Conservation (phyloP, 805 yeast species). For the Metschnikowia corniflorae region DNA sequence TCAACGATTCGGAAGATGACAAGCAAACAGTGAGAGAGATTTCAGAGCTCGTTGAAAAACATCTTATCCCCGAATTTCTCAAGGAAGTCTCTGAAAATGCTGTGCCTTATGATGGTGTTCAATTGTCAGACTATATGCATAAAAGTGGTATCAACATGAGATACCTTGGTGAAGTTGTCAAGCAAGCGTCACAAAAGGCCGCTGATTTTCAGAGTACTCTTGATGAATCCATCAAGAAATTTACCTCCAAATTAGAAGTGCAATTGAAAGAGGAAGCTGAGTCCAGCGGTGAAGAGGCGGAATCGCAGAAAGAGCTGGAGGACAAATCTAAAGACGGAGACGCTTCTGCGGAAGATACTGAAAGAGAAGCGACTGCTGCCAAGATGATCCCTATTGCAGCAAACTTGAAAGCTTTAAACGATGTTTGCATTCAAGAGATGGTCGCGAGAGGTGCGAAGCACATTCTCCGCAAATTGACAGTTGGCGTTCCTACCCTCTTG, state of each 20-base stretch:
- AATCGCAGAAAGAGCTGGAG: conserved; percentile 15
- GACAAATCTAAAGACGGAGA: conserved; percentile 24
- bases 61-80: conserved; percentile 62
- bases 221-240: conserved; percentile 22
- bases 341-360: conserved; percentile 24
- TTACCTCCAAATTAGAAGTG: conserved; percentile 24
- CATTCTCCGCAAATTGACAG: conserved; percentile 50
- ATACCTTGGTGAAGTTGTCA: conserved; percentile 69
- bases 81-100: conserved; percentile 50
- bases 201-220: conserved; percentile 12
- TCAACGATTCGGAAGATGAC: conserved; percentile 45
- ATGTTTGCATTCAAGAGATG: conserved; percentile 60
- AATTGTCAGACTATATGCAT: conserved; percentile 67
- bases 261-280: conserved; percentile 16
- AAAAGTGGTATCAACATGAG: conserved; percentile 83
- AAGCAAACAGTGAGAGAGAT: conserved; percentile 64
- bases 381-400: conserved; percentile 42
- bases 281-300: conserved; percentile 3
- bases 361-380: conserved; percentile 29
- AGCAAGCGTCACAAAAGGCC: conserved; percentile 23
- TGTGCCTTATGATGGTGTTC: conserved; percentile 79
- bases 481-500: conserved; percentile 47
- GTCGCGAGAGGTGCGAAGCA: conserved; percentile 80
- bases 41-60: conserved; percentile 56
- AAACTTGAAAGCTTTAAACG: conserved; percentile 45